Evolutionary conservation across 257 asterid genomes (phyloP).

Genomic region (Scutellaria barbata): DNA sequence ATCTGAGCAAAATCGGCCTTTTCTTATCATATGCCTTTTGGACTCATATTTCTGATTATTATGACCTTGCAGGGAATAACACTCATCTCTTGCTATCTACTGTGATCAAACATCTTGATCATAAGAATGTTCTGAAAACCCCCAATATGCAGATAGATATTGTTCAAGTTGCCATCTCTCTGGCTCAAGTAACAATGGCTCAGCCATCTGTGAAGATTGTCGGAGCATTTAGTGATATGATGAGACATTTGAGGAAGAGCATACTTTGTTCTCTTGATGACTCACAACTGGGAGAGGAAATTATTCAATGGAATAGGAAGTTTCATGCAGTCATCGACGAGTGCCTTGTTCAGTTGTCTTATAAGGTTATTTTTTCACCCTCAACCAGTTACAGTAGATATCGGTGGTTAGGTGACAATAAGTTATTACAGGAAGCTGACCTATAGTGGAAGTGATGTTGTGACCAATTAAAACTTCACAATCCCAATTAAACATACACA

Average conservation of each 20-base stretch:
- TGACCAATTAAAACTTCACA: constrained; percentile 21
- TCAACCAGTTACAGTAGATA: constrained; percentile 23
- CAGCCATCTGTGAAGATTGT: constrained; percentile 63
- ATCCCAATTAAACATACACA: constrained; percentile 8
- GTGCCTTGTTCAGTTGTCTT: constrained; percentile 71
- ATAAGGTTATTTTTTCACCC: constrained; percentile 54
- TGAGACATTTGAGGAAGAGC: constrained; percentile 76
- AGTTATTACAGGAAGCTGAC: constrained; percentile 22
- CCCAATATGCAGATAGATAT: constrained; percentile 73
- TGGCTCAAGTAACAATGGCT: constrained; percentile 60
- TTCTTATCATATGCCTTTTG: constrained; percentile 32
- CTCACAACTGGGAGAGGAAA: constrained; percentile 65
- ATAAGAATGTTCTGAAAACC: constrained; percentile 65
- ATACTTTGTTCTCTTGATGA: constrained; percentile 66
- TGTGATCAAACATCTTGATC: constrained; percentile 81
- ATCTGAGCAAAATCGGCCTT: constrained; percentile 26
- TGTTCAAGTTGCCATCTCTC: constrained; percentile 67
- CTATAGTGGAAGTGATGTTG: constrained; percentile 29
- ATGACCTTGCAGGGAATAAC: constrained; percentile 60
- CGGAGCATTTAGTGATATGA: constrained; percentile 79
- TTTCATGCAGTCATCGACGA: constrained; percentile 58
- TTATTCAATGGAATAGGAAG: constrained; percentile 62
- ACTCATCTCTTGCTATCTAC: constrained; percentile 70
- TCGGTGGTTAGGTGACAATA: constrained; percentile 13
- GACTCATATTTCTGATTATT: constrained; percentile 35